phyloP scores from a whole-genome alignment of 257 asterid species.

The Ilex aquifolium region DNA sequence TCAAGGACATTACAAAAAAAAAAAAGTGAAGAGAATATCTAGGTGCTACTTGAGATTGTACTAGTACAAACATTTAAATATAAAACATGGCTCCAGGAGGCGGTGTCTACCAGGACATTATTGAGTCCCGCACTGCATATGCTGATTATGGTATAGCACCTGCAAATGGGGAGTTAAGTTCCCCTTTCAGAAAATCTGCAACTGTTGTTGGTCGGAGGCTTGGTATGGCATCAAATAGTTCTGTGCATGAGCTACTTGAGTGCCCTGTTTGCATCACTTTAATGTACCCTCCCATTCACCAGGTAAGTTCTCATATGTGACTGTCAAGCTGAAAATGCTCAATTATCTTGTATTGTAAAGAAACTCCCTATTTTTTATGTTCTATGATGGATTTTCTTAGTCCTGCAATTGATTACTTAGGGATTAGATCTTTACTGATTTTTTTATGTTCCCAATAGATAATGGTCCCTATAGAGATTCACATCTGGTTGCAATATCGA shows the following conservation, averaged over 20 bases:
- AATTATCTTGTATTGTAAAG: no score
- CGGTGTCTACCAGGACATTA: conserved; percentile 31
- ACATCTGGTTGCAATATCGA: no score
- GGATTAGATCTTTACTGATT: no score
- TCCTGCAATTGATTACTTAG: no score
- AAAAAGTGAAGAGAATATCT: neutral
- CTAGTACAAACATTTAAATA: neutral
- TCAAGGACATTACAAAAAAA: neutral
- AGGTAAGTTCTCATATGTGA: conserved; percentile 36
- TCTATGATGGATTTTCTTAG: no score
- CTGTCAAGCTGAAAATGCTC: no score
- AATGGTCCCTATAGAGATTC: no score
- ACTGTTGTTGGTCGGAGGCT: conserved; percentile 33
- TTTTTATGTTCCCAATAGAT: no score
- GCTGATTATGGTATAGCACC: conserved; percentile 37
- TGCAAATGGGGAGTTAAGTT: conserved; percentile 40
- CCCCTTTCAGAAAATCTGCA: conserved; percentile 39
- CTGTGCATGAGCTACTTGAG: conserved; percentile 70
- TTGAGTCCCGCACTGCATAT: conserved; percentile 27
- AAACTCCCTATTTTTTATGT: no score
- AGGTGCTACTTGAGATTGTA: neutral
- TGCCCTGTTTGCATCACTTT: conserved; percentile 68
- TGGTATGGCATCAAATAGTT: conserved; percentile 42
- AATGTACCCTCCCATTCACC: conserved; percentile 83
- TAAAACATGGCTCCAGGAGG: conserved; percentile 57